These are phyloP conservation scores for Cryptosporidium andersoni DNA, from an alignment of 169 alveolate species.

Conservation along the genomic window DNA sequence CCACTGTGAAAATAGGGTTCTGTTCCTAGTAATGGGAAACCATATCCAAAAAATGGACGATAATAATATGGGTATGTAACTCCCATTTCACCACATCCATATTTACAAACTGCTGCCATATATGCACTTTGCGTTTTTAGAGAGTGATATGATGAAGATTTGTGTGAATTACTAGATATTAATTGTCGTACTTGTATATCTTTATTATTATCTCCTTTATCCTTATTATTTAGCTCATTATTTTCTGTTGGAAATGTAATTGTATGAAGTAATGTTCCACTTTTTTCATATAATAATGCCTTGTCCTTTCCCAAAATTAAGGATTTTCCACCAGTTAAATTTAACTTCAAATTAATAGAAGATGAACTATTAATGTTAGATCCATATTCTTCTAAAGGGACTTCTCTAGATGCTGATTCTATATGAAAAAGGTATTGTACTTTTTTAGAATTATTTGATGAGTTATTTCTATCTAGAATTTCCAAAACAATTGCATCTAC, in stretches of 20 bases:
- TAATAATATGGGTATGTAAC: constrained; percentile 77
- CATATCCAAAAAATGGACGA: constrained; percentile 78
- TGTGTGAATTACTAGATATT: constrained; percentile 51
- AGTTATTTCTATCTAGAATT: constrained; percentile 20
- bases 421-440: constrained; percentile 43
- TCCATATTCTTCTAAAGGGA: background rate
- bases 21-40: constrained; percentile 75
- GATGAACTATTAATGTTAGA: background rate
- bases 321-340: constrained; percentile 5
- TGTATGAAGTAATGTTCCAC: constrained; percentile 17
- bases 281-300: constrained; percentile 23
- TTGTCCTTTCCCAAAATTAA: constrained; percentile 17
- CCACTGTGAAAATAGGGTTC: constrained; percentile 77
- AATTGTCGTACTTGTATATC: background rate
- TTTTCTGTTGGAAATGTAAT: background rate
- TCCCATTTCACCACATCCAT: constrained; percentile 71
- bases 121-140: constrained; percentile 66
- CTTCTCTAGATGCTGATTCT: constrained; percentile 38
- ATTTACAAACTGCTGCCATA: constrained; percentile 71
- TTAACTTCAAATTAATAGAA: constrained; percentile 8
- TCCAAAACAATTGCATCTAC: constrained; percentile 58
- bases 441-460: background rate
- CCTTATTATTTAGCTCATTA: background rate
- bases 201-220: background rate
- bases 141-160: constrained; percentile 37